Evolutionary conservation across 2,329 filamentous ascomycete species (phyloP).

Genomic region (Beauveria bassiana): DNA sequence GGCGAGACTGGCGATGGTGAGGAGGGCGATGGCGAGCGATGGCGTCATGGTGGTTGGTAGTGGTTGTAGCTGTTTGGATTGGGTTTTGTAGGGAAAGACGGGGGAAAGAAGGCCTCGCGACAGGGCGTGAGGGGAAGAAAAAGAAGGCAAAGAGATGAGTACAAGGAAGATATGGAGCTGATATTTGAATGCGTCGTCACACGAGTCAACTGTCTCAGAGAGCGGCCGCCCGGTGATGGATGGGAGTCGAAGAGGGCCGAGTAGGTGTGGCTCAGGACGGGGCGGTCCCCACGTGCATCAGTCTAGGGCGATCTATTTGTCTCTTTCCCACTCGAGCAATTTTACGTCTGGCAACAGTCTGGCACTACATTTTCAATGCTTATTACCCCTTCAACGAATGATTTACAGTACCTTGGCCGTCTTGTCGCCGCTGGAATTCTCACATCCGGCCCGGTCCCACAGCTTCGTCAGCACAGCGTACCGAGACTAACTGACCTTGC

Average conservation of each 20-base stretch:
- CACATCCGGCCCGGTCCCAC: not conserved
- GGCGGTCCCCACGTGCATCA: not conserved
- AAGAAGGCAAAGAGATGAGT: not conserved
- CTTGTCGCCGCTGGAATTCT: no score
- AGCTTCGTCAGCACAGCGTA: not conserved
- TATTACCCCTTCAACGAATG: no score
- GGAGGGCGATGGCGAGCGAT: constrained; percentile 11
- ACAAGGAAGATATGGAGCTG: no score
- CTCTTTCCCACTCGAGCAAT: not conserved
- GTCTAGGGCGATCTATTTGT: not conserved
- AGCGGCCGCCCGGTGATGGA: not conserved
- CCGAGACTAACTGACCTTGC: not conserved
- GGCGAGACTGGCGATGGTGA: not conserved
- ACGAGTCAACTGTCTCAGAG: not conserved
- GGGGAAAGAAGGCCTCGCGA: not conserved
- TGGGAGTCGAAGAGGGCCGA: no score
- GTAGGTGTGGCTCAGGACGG: no score
- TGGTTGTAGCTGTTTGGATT: not conserved
- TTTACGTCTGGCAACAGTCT: no score
- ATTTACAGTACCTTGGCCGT: no score
- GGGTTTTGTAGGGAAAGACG: no score
- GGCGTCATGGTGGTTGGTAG: constrained; percentile 10
- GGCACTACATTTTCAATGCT: no score
- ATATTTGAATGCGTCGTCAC: no score
- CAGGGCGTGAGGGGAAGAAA: not conserved